Evolutionary conservation across 768 basidiomycete species (phyloP).

Genomic region (Mycena olivaceomarginata): DNA sequence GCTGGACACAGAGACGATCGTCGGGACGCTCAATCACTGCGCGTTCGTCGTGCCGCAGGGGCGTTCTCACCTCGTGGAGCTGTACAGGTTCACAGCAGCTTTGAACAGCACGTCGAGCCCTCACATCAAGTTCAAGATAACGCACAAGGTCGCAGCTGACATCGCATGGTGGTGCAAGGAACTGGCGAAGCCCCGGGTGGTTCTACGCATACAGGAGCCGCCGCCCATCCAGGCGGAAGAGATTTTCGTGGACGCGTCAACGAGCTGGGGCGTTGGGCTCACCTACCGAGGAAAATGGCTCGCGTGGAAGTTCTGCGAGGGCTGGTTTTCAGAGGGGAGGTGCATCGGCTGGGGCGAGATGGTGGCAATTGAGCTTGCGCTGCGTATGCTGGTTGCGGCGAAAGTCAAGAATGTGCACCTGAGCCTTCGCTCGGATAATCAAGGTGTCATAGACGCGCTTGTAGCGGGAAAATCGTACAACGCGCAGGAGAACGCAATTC

Average conservation of each 20-base stretch:
- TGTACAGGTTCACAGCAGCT: neutral
- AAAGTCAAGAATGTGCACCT: conserved; percentile 50
- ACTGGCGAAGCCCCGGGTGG: neutral
- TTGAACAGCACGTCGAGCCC: neutral
- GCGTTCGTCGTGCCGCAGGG: neutral
- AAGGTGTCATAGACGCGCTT: conserved; percentile 60
- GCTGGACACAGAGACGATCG: conserved; percentile 4
- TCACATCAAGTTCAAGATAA: neutral
- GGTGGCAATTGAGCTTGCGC: conserved; percentile 64
- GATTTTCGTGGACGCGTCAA: conserved; percentile 65
- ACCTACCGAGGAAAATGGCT: conserved; percentile 57
- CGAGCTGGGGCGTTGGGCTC: conserved; percentile 63
- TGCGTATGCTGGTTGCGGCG: conserved; percentile 53
- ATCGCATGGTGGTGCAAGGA: neutral
- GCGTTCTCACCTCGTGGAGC: neutral
- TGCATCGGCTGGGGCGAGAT: conserved; percentile 68
- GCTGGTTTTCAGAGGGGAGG: conserved; percentile 52
- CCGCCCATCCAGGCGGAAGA: conserved; percentile 18
- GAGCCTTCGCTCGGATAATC: conserved; percentile 62
- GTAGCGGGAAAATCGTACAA: conserved; percentile 48
- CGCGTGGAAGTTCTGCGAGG: conserved; percentile 60
- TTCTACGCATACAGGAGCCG: conserved; percentile 37
- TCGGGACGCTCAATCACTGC: conserved; percentile 17
- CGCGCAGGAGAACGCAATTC: conserved; percentile 50
- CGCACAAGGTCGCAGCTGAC: neutral